Base-by-base conservation (phyloP, 129 eudicot species). In the Chrysanthemum makinoi region DNA sequence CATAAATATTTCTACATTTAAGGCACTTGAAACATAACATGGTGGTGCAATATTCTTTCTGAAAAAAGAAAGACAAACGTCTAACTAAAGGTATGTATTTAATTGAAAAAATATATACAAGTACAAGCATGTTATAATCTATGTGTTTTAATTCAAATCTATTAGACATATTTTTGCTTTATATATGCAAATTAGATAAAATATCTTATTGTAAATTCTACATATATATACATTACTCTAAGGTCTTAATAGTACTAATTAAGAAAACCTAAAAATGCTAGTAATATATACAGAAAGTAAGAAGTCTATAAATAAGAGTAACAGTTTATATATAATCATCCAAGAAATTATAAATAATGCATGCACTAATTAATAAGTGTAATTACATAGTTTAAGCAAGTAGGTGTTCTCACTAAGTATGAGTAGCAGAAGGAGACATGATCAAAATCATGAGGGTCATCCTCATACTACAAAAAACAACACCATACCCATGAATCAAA, bases 401-500 rank as follows among this genome's bases (percentile, higher is more conserved):
- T 62, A 50, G 53, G 10, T 68, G 59, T 61, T 62, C 47, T 47
- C 17, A 48, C 28, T 72, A 17, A 47, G 39, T 72, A 52, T 72
- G 33, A 39, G 75, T 20, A 62, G 50, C 57, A 18, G 55, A 47
- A 52, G 43, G 65, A 70, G 48, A 57, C 50, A 62, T 61, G 61
- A 16, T 47, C 8, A 46, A 16, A 49, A 46, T 61, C 60, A 60
- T 72, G 68, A 68, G 43, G 69, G 61, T 33, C 22, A 54, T 66
- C 65, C 26, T 50, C 58, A 17, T 13, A 46, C 57, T 75, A 65
- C 63, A 72, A 76, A 64, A 75, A 75, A 62, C 66, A 68, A 49
- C 68, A 59, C 80, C 80, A 46, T 68, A 69, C 49, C 68, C 75
- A 77, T 77, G 81, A 69, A 77, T 76, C 51, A 68, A 68, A 57